These are phyloP conservation scores for Metschnikowia similis DNA, from an alignment of 805 yeast genomes.

Conservation along the genomic window DNA sequence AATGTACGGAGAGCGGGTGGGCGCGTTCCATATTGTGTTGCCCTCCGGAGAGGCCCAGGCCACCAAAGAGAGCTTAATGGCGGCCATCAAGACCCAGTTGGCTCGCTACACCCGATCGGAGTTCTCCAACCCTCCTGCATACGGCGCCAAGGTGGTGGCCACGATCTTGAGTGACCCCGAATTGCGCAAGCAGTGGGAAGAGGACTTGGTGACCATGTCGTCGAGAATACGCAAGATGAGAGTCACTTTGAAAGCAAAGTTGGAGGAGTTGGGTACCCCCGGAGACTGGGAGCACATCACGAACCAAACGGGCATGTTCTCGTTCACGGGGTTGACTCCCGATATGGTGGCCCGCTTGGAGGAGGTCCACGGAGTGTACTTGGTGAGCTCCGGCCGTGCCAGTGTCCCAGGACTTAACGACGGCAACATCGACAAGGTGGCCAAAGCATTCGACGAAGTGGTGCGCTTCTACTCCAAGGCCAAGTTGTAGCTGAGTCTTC, in stretches of 20 bases:
- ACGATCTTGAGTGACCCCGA: constrained; percentile 63
- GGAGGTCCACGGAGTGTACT: constrained; percentile 72
- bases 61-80: constrained; percentile 7
- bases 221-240: constrained; percentile 81
- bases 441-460: constrained; percentile 76
- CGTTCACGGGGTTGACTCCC: constrained; percentile 80
- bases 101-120: constrained; percentile 74
- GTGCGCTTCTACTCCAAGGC: constrained; percentile 35
- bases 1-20: constrained; percentile 96
- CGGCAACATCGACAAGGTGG: constrained; percentile 71
- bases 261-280: constrained; percentile 65
- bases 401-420: constrained; percentile 91
- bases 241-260: constrained; percentile 53
- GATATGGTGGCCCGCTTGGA: constrained; percentile 78
- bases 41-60: constrained; percentile 22
- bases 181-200: constrained; percentile 73
- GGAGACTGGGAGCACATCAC: constrained; percentile 92
- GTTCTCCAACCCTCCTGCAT: constrained; percentile 90
- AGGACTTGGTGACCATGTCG: constrained; percentile 83
- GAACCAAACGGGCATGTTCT: constrained; percentile 93
- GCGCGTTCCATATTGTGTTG: constrained; percentile 78
- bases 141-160: constrained; percentile 89
- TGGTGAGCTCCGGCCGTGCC: constrained; percentile 82
- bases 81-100: constrained; percentile 62
- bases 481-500: constrained; percentile 9